Base-by-base conservation (phyloP, 169 alveolate species). In the Cryptosporidium sp. region DNA sequence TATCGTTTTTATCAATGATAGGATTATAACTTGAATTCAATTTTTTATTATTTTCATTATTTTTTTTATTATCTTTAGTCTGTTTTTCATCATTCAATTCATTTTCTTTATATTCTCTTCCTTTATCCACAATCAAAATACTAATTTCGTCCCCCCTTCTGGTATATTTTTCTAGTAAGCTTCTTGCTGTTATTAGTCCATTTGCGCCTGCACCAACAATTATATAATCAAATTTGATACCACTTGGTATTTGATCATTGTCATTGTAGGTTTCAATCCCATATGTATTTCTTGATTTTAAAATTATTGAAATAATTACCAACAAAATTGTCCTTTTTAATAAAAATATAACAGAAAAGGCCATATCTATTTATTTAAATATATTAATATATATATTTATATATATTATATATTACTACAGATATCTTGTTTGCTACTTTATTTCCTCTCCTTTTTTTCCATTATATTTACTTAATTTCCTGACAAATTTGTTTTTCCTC, bases 181-280 rank as follows among this genome's bases (percentile, higher is more conserved):
- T 75, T 33, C 71, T 75, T 16, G 26, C 72, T 21, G 73, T 52
- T 21, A 75, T 58, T 39, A 75, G 21, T 21, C 73, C 86, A 58
- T 31, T 58, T 37, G 61, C 86, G 37, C 86, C 39, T 12, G 73
- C 70, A 52, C 86, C 86, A 53, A 75, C 60, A 37, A 75, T 39
- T n/a, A 75, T 75, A 61, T 58, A 75, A 23, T 75, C 72, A 60
- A 58, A 75, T 26, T 61, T 60, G 21, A 61, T 14, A 23, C 51
- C 85, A 23, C 10, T 45, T 71, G 69, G 69, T 18, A 71, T 29
- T 16, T 44, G 18, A 48, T 52, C 45, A 0, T 44, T 65, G 8
- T 23, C 39, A 14, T 16, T 9, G 37, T 44, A 14, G 16, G 6
- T 18, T 35, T 9, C 21, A 31, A 35, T 23, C 1, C 39, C 45